Evolutionary conservation across 495 filamentous ascomycete species (phyloP), one percentile per base, ranked within the genome.

Genomic region (Tuber brumale): DNA sequence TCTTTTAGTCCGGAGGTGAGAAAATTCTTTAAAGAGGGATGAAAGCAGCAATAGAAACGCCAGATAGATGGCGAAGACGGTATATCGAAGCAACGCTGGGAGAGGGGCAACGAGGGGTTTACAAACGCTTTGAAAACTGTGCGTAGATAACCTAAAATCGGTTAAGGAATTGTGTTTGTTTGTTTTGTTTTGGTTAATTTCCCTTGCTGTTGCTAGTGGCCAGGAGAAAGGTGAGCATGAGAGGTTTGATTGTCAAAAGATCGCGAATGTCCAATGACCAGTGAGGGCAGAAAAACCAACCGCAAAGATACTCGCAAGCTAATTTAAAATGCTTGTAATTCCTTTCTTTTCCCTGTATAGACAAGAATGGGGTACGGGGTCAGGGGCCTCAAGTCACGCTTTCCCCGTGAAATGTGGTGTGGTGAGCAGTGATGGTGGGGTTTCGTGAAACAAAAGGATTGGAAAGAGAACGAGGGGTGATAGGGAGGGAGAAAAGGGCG

Each of bases 321-420:
- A 45, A 61, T 27, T 75, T 41, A 39, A 48, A 72, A 69, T 69
- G 78, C 42, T 35, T 70, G 70, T 75, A 75, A 74, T 66, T 35
- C 57, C 57, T 35, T 66, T 35, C 57, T 66, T 66, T 31, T 35
- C 27, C 57, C 57, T 35, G 57, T 66, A 66, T 35, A 66, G 57
- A 35, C 27, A 66, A 66, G 57, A 66, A 66, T 8, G 35, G 35
- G 8, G 14, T 35, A 35, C 51, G 10, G n/a, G n/a, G 9, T 27
- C n/a, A 14, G 51, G 12, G 12, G 51, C 23, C 51, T 74, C 48
- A 78, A 78, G 69, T 79, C 74, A 70, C 71, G 78, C 77, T 80
- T 80, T 79, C 76, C 72, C 57, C 57, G 76, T 76, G 78, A 77
- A 73, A 79, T 79, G 78, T 74, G 75, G 78, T 71, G 73, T 74